Evolutionary conservation across 2,329 filamentous ascomycete species (phyloP), one percentile per base, ranked within the genome.

Genomic region (Exophiala viscosa): DNA sequence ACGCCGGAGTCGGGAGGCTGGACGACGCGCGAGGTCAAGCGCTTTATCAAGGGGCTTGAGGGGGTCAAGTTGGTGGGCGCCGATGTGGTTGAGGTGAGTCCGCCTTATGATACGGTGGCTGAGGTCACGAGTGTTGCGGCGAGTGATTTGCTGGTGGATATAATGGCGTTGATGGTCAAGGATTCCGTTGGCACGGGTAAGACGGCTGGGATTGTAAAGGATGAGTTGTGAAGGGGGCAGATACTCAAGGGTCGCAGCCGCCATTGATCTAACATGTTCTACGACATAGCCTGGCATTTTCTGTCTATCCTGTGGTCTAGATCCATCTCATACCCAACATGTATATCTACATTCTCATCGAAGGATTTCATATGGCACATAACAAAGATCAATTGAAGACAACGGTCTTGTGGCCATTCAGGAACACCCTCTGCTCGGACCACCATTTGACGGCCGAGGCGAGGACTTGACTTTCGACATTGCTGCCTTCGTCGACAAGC

Each of bases 391-490:
- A 80, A 57, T 77, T 77, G 70, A 91, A 90, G 2, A 91, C 87
- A 20, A 91, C 86, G 31, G 88, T 92, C 79, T 90, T 91, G 60
- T 78, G 78, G 13, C 86, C 86, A 66, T 91, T 91, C 60, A 92
- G 72, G 65, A 93, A 86, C 28, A 93, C 83, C 50, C 85, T 78
- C 65, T 83, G 79, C 78, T 93, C 87, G 18, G 86, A 85, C 72
- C 87, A 88, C 84, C 87, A 91, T 74, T 90, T 88, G 49, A 93
- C 88, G 0, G 88, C 88, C 3, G 87, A 83, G 3, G 87, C 88
- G 61, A 93, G 71, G 5, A 91, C 88, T 70, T 90, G 87, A 66
- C 85, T 90, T 78, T 93, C 88, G 8, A 92, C 86, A 60, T 90
- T 91, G 62, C 85, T 88, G 10, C 88, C 88, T 67, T 90, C 87